Conservation (phyloP, 768 basidiomycete genomes). For the Dioszegia hungarica region DNA sequence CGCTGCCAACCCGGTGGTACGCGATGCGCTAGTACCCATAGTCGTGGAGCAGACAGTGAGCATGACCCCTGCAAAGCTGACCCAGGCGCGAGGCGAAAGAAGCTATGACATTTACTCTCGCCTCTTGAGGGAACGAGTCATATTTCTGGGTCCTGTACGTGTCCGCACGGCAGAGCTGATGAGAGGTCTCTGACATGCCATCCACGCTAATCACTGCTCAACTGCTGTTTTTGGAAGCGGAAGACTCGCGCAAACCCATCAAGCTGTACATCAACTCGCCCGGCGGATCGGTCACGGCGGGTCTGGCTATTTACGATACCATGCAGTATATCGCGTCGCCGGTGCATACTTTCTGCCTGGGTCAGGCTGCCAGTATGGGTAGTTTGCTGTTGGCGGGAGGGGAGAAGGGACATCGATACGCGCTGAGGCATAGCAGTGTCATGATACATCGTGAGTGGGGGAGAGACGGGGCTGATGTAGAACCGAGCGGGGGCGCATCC, state of each 20-base stretch:
- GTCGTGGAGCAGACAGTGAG: constrained; percentile 87
- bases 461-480: constrained; percentile 51
- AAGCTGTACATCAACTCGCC: constrained; percentile 97
- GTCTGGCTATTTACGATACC: constrained; percentile 95
- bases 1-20: constrained; percentile 1
- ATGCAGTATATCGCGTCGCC: constrained; percentile 92
- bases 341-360: constrained; percentile 94
- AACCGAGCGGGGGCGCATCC: constrained; percentile 92
- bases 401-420: constrained; percentile 83
- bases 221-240: constrained; percentile 90
- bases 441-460: constrained; percentile 87
- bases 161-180: not conserved
- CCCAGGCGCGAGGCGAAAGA: constrained; percentile 44
- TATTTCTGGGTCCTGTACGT: constrained; percentile 88
- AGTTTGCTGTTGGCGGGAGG: constrained; percentile 87
- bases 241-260: constrained; percentile 88
- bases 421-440: constrained; percentile 86
- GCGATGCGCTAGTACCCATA: constrained; percentile 65
- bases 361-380: constrained; percentile 94
- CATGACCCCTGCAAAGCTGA: not conserved
- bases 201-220: constrained; percentile 86
- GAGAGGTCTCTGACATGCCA: constrained; percentile 89
- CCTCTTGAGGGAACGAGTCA: constrained; percentile 83
- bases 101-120: constrained; percentile 92
- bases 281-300: constrained; percentile 91